Evolutionary conservation across 345 rosid species (phyloP).

Genomic region (Streptanthus diversifolius): DNA sequence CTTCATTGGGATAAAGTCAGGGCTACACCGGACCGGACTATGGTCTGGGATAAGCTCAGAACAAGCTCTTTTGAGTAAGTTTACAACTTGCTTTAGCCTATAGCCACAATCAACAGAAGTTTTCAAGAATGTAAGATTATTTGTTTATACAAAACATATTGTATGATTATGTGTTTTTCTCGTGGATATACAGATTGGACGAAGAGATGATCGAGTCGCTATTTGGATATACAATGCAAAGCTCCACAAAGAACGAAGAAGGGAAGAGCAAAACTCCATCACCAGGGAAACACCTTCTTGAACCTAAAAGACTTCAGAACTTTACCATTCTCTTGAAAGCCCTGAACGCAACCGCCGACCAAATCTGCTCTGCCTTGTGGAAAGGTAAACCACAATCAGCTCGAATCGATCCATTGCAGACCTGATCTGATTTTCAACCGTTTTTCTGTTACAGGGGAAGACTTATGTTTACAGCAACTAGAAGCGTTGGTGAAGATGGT

Average conservation of each 20-base stretch:
- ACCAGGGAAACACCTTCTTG: constrained; percentile 86
- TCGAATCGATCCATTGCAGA: neutral
- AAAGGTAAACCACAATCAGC: constrained; percentile 48
- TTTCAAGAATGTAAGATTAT: neutral
- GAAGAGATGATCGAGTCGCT: constrained; percentile 99
- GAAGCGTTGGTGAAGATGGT: constrained; percentile 94
- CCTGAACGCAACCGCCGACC: constrained; percentile 64
- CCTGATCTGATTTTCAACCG: neutral
- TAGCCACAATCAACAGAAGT: neutral
- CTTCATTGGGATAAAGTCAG: constrained; percentile 99
- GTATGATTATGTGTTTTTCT: constrained; percentile 5
- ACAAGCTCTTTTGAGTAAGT: constrained; percentile 97
- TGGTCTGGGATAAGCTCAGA: constrained; percentile 93
- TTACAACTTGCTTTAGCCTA: neutral
- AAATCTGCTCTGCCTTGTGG: constrained; percentile 67
- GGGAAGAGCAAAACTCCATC: constrained; percentile 81
- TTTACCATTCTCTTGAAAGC: constrained; percentile 89
- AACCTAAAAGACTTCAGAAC: constrained; percentile 90
- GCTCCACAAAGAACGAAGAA: constrained; percentile 58
- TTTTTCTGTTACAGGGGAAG: constrained; percentile 49
- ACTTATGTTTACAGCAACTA: constrained; percentile 68
- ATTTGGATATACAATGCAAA: constrained; percentile 73
- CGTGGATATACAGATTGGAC: constrained; percentile 56
- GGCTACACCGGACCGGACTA: constrained; percentile 74
- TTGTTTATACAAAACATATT: neutral